Evolutionary conservation across 768 basidiomycete species (phyloP), one percentile per base, ranked within the genome.

Genomic region (Hortiboletus flavorubellus): DNA sequence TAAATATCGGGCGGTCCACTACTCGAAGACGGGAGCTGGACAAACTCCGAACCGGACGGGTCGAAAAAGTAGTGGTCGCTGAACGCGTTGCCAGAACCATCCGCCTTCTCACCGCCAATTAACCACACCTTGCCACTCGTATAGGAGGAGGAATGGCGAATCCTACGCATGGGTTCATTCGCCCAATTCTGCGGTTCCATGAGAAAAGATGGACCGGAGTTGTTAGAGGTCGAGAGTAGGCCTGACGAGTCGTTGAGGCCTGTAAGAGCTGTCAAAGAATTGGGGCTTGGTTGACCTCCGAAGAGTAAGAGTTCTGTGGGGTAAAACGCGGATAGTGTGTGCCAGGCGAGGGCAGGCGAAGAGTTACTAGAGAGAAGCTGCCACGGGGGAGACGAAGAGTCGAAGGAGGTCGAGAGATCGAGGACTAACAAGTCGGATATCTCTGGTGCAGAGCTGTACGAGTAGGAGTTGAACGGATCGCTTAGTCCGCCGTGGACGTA

Each of bases 401-500:
- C 59, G 64, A 93, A 95, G 2, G 82, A 65, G 8, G 72, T 64
- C 3, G 80, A 76, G 15, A 93, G 80, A 41, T 87, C 76, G n/a
- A 93, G 80, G 33, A 75, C 76, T 26, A 94, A 75, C 18, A 91
- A 66, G 60, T 93, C 88, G 68, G 85, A 81, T 58, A 73, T 80
- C 61, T 83, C 85, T 53, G 87, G 87, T 26, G 91, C 91, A 18
- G 85, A 81, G 33, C 80, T 78, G 70, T 95, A 96, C 3, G 84
- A 81, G 65, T 78, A 90, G 15, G 77, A 65, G 67, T 87, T 86
- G 69, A 70, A 81, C 34, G 78, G 76, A 70, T 93, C 90, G 39
- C 84, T 86, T 67, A 91, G 85, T 46, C 93, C 93, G 37, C 93
- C 93, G 55, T 89, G 85, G 40, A 94, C 73, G 66, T 84, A 84